These are phyloP conservation scores for Umbilicus rupestris DNA, from an alignment of 164 flowering plant species.

Conservation along the genomic window DNA sequence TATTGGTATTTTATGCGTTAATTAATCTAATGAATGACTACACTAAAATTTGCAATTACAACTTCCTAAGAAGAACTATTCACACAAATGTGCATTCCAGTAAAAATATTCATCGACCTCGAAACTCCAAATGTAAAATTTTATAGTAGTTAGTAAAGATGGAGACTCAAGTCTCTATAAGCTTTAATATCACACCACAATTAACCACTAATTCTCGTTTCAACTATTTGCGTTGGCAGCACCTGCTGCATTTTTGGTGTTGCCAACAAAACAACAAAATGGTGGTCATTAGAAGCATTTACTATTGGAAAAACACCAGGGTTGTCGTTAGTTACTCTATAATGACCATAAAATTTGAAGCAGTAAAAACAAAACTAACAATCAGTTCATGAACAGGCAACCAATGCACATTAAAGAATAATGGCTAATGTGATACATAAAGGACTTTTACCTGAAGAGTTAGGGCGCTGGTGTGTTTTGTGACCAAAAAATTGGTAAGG, in stretches of 20 bases:
- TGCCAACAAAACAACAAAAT: background rate
- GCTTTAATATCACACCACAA: background rate
- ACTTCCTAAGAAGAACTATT: background rate
- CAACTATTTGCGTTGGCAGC: background rate
- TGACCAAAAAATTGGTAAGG: slow-evolving; percentile 11
- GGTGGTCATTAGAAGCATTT: background rate
- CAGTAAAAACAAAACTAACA: background rate
- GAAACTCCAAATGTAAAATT: background rate
- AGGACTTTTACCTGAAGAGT: slow-evolving; percentile 10
- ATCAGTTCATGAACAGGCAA: background rate
- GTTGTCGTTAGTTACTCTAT: too few species aligned
- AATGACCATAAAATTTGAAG: background rate
- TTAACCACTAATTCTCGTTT: background rate
- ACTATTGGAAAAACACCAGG: background rate
- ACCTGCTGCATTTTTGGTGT: background rate
- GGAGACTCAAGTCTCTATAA: background rate
- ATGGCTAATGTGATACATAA: background rate
- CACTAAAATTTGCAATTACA: background rate
- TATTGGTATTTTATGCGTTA: too few species aligned
- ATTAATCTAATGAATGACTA: too few species aligned
- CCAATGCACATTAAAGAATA: background rate
- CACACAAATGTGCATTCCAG: background rate
- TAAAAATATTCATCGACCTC: too few species aligned
- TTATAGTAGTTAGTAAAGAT: background rate
- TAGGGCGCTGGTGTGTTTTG: slow-evolving; percentile 9